Evolutionary conservation across 345 rosid species (phyloP).

Genomic region (Pugionium cornutum): DNA sequence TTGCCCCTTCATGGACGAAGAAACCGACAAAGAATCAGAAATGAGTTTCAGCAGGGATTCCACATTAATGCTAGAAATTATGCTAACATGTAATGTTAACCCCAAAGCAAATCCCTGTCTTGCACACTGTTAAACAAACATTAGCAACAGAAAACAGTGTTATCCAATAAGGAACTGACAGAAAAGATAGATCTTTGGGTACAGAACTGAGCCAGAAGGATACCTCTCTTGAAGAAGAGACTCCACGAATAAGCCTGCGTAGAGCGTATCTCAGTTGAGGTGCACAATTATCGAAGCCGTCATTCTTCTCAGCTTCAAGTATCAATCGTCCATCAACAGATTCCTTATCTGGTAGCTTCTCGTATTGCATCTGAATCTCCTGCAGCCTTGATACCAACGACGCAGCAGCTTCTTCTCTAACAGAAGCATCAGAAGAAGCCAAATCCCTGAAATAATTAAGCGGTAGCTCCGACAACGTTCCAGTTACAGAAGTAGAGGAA

Average conservation of each 20-base stretch:
- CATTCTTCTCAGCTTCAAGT: conserved; percentile 87
- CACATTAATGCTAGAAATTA: conserved; percentile 59
- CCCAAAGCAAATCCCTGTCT: conserved; percentile 97
- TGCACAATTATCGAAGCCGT: conserved; percentile 80
- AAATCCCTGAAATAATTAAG: conserved; percentile 73
- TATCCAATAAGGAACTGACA: conserved; percentile 1
- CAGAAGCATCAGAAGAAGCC: conserved; percentile 58
- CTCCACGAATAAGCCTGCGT: conserved; percentile 88
- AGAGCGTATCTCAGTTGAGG: conserved; percentile 83
- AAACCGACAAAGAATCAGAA: conserved; percentile 64
- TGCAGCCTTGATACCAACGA: conserved; percentile 62
- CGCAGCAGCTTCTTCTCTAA: conserved; percentile 65
- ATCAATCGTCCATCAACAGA: conserved; percentile 53
- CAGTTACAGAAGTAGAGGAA: conserved; percentile 37
- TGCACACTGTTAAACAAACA: conserved; percentile 65
- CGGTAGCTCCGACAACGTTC: conserved; percentile 61
- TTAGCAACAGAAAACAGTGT: neutral
- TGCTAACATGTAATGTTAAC: conserved; percentile 56
- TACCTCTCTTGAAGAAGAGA: conserved; percentile 96
- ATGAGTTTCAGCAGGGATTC: conserved; percentile 75
- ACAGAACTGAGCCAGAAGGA: conserved; percentile 2
- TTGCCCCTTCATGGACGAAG: conserved; percentile 95
- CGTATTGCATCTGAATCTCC: conserved; percentile 76
- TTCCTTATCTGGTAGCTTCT: conserved; percentile 53
- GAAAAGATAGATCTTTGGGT: neutral